These are phyloP conservation scores for Pseudodiploospora longispora DNA, from an alignment of 2,329 filamentous ascomycete species.

Conservation along the genomic window DNA sequence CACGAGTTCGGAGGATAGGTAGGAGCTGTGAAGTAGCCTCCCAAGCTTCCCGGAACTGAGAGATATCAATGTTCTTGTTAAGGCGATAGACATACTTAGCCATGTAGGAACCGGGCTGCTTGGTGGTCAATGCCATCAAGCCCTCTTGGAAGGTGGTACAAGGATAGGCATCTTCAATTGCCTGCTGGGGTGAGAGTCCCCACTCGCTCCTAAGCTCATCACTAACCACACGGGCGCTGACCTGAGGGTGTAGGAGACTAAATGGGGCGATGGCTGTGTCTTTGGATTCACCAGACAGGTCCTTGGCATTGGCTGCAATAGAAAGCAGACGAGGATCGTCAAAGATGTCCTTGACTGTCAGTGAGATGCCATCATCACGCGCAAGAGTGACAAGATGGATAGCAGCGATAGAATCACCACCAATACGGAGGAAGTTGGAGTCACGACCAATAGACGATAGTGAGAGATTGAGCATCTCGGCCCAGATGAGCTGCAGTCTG, in stretches of 20 bases:
- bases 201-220: too few species aligned
- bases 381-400: constrained; percentile 12
- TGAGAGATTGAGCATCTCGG: constrained; percentile 1
- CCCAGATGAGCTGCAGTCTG: constrained; percentile 26
- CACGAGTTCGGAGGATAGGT: not conserved
- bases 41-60: not conserved
- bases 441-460: constrained; percentile 8
- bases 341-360: constrained; percentile 8
- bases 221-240: too few species aligned
- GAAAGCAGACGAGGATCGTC: constrained; percentile 4
- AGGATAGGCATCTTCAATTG: not conserved
- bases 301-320: constrained; percentile 2
- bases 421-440: constrained; percentile 13
- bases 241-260: too few species aligned
- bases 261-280: not conserved
- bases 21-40: not conserved
- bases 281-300: not conserved
- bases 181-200: too few species aligned
- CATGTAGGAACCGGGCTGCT: not conserved
- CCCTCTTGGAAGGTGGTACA: not conserved
- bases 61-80: not conserved
- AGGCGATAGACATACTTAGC: not conserved
- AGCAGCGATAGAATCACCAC: constrained; percentile 14
- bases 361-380: constrained; percentile 3
- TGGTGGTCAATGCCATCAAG: not conserved